Base-by-base conservation (phyloP, 2,329 filamentous ascomycete species). In the Scolecobasidium constrictum region DNA sequence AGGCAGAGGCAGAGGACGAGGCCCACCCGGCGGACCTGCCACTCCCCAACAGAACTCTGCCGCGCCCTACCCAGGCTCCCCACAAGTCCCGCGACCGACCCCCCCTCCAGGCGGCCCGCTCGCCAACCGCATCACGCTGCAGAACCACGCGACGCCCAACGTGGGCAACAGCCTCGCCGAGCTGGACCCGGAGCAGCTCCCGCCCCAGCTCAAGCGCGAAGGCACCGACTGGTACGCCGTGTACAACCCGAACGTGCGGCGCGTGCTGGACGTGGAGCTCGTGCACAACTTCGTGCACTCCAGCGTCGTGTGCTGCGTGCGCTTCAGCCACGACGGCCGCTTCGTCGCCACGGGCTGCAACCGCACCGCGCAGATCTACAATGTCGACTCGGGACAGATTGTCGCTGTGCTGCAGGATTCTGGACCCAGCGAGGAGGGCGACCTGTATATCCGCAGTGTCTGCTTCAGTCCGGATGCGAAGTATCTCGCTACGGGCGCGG, bases 361-460 rank as follows among this genome's bases (percentile, higher is more conserved):
- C 64, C 75, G 88, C 49, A 94, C 87, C n/a, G 92, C 92, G n/a
- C 90, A 96, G 64, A 98, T 98, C 54, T 98, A 92, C 62, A 92
- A 98, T 51, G 90, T 96, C 34, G 73, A 78, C 54, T 83, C 78
- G 13, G 92, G 92, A 44, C 78, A 86, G 52, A 92, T 90, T 61
- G 79, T 96, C 42, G 92, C 86, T 51, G 82, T 92, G 46, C 71
- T 96, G 23, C 86, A 94, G 61, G 92, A 98, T 54, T 83, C 90
- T 53, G 82, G 74, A 36, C 85, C 87, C 36, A 86, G 93, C 51
- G 80, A 88, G 53, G 81, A 84, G 43, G 88, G 90, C 20, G 92
- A 98, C 64, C 71, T 98, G 22, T 98, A 96, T 63, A 98, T 98
- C 54, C 74, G 92, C 53, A 96, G 90, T 56, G 92, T 98, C 43